Percentiles rank a stretch among this genome's conserved stretches.
Conservation (phyloP, 768 basidiomycete species). For the Daedaleopsis sinensis region DNA sequence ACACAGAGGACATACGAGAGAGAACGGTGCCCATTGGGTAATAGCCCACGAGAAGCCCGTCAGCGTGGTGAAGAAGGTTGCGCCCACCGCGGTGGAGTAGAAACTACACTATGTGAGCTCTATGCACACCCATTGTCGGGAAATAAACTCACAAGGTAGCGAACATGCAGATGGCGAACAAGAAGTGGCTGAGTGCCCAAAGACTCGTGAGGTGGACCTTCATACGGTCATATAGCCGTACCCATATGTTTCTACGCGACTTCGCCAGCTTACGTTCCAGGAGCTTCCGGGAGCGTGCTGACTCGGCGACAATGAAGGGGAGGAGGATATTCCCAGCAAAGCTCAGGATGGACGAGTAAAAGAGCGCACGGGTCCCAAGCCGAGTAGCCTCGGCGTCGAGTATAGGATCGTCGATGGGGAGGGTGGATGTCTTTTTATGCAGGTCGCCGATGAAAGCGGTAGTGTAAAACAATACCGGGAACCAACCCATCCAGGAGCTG, state of each 20-base stretch:
- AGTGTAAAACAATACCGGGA: constrained; percentile 88
- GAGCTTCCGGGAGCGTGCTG: constrained; percentile 19
- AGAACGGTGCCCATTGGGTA: constrained; percentile 91
- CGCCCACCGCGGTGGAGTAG: constrained; percentile 66
- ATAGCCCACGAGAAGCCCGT: constrained; percentile 95
- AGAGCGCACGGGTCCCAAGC: constrained; percentile 81
- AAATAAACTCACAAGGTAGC: constrained; percentile 76
- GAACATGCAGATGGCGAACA: constrained; percentile 80
- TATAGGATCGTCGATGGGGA: constrained; percentile 27
- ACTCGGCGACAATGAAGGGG: constrained; percentile 59
- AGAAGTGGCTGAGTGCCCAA: constrained; percentile 77
- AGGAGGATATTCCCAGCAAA: constrained; percentile 69
- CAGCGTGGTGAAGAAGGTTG: constrained; percentile 74
- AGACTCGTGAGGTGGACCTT: constrained; percentile 67
- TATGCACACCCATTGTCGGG: background rate
- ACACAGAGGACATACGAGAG: constrained; percentile 57
- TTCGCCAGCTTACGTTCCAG: constrained; percentile 20
- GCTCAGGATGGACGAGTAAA: constrained; percentile 73
- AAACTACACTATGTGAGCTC: constrained; percentile 48
- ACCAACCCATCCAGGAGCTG: constrained; percentile 90
- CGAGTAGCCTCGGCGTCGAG: constrained; percentile 73
- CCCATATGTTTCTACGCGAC: constrained; percentile 20
- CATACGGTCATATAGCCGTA: constrained; percentile 37
- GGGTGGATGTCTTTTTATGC: constrained; percentile 56
- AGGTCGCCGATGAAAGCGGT: constrained; percentile 89